phyloP scores from a whole-genome alignment of 306 rosid genomes.

The Clitoria ternatea region DNA sequence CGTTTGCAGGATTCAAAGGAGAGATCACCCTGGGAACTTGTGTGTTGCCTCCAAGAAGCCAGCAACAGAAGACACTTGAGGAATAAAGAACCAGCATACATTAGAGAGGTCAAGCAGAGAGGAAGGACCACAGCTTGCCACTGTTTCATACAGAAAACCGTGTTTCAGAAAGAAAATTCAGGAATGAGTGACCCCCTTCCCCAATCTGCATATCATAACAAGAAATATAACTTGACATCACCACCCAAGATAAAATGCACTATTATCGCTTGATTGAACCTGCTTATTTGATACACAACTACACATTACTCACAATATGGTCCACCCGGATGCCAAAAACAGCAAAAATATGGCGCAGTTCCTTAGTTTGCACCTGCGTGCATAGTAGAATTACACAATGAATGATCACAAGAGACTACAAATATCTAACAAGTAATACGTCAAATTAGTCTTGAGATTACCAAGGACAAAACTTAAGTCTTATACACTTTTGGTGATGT shows the following conservation, averaged over 20 bases:
- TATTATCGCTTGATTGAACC: conserved; percentile 5
- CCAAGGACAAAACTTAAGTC: background rate
- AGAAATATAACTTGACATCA: conserved; percentile 38
- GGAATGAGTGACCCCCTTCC: conserved; percentile 41
- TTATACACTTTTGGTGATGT: background rate
- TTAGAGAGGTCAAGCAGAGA: conserved; percentile 68
- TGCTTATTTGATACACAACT: background rate
- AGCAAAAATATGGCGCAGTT: conserved; percentile 28
- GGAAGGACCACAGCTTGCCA: conserved; percentile 88
- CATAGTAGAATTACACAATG: background rate
- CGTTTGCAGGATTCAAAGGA: conserved; percentile 35
- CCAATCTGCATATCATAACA: conserved; percentile 46
- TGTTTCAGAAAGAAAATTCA: conserved; percentile 56
- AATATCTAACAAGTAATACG: no score
- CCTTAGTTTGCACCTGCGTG: conserved; percentile 55
- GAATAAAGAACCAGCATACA: conserved; percentile 80
- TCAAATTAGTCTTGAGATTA: no score
- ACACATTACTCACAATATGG: conserved; percentile 62
- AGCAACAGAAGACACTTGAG: conserved; percentile 50
- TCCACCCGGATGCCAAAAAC: conserved; percentile 74
- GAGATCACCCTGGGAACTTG: conserved; percentile 34
- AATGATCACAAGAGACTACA: background rate
- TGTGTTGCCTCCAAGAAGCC: conserved; percentile 45
- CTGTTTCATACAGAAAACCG: conserved; percentile 81
- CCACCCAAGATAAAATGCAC: conserved; percentile 15